Conservation (phyloP, 352 stramenopile species). For the Pythium oligandrum region DNA sequence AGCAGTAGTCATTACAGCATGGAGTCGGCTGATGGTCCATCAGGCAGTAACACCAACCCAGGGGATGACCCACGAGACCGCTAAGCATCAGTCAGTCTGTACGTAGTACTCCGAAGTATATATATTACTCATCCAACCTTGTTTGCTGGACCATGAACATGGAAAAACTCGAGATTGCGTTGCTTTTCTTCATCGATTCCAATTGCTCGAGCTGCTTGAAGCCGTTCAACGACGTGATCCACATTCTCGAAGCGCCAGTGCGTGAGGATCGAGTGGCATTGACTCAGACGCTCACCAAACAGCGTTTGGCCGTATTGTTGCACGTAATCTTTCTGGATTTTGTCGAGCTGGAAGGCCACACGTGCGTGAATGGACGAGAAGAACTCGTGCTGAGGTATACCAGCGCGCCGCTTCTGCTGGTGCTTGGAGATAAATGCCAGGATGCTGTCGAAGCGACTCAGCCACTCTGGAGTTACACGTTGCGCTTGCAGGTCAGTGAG, state of each 20-base stretch:
- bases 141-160: conserved; percentile 22
- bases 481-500: conserved; percentile 1
- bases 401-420: conserved; percentile 9
- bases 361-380: conserved; percentile 54
- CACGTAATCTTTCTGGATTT: conserved; percentile 31
- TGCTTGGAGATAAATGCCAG: conserved; percentile 23
- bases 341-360: conserved; percentile 35
- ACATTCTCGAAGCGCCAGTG: conserved; percentile 36
- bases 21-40: not conserved
- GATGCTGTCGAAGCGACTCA: conserved; percentile 30
- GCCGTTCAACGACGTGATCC: conserved; percentile 11
- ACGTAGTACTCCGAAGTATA: not conserved
- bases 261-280: conserved; percentile 20
- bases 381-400: conserved; percentile 21
- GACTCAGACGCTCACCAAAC: conserved; percentile 33
- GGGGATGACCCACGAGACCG: conserved; percentile 9
- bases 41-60: conserved; percentile 12
- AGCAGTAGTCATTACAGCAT: conserved; percentile 3
- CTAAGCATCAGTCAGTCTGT: not conserved
- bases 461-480: conserved; percentile 39
- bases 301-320: conserved; percentile 29
- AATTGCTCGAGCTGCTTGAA: conserved; percentile 18
- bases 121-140: not conserved
- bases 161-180: conserved; percentile 69
- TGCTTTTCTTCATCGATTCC: conserved; percentile 44